Evolutionary conservation across 1,284 basidiomycete genomes (phyloP).

Genomic region (Apiotrichum laibachii): DNA sequence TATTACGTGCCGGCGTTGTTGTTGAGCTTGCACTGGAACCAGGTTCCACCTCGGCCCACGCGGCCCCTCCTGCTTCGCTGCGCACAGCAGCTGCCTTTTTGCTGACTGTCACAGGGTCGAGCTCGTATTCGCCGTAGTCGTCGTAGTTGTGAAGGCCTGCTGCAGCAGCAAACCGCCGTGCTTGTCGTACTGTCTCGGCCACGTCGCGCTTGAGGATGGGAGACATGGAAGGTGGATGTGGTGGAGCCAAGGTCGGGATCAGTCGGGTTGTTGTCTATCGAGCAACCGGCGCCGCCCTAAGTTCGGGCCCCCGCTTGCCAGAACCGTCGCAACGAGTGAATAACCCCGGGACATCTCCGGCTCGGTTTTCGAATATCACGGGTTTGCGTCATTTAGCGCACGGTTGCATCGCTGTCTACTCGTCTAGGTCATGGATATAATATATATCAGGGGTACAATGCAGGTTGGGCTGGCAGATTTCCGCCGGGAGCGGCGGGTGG

Average conservation of each 20-base stretch:
- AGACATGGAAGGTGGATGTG: slow-evolving; percentile 32
- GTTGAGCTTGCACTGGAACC: not conserved
- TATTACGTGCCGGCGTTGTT: not conserved
- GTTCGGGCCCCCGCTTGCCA: not conserved
- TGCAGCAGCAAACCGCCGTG: slow-evolving; percentile 39
- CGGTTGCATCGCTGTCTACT: too few species aligned
- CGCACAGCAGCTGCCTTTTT: slow-evolving; percentile 1
- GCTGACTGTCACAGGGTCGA: slow-evolving; percentile 11
- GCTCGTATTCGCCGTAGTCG: slow-evolving; percentile 23
- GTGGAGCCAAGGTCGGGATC: slow-evolving; percentile 2
- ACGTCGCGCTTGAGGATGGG: slow-evolving; percentile 49
- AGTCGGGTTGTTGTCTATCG: not conserved
- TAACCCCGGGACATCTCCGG: not conserved
- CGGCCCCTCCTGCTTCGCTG: too few species aligned
- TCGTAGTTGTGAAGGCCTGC: slow-evolving; percentile 22
- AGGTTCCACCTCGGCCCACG: too few species aligned
- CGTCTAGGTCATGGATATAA: too few species aligned
- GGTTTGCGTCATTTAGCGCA: too few species aligned
- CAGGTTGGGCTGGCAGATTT: too few species aligned
- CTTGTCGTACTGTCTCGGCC: slow-evolving; percentile 43
- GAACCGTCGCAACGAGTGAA: not conserved
- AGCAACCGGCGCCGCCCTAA: not conserved
- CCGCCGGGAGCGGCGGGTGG: too few species aligned
- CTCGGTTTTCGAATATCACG: not conserved
- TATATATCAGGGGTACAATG: too few species aligned